Conservation (phyloP, 306 rosid species). For the Cicer arietinum region DNA sequence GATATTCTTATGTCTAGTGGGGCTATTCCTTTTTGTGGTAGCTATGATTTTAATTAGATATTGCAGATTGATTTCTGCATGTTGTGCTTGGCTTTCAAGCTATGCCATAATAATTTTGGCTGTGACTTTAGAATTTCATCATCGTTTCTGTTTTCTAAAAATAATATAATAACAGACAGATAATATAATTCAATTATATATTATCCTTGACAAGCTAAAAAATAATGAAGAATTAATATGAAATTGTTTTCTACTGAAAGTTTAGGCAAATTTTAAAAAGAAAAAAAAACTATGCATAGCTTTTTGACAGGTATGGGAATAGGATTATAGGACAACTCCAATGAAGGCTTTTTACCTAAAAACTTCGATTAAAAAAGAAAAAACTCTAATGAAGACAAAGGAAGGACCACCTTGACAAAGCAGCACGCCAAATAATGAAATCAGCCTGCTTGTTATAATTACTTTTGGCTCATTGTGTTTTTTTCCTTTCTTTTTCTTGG, state of each 20-base stretch:
- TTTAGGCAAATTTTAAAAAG: no score
- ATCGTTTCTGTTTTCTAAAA: neutral
- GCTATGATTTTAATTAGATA: slow-evolving; percentile 24
- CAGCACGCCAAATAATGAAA: neutral
- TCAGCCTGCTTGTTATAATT: slow-evolving; percentile 5
- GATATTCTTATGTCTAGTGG: slow-evolving; percentile 35
- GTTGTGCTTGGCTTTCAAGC: slow-evolving; percentile 70
- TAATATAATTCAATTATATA: no score
- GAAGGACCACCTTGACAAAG: neutral
- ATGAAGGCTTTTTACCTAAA: neutral
- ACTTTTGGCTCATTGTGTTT: neutral
- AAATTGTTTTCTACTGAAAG: no score
- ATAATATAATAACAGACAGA: neutral
- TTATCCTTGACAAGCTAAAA: neutral
- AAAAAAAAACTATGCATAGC: neutral
- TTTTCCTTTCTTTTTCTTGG: neutral
- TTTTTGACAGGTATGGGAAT: neutral
- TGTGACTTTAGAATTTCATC: neutral
- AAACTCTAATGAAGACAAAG: neutral
- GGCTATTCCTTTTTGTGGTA: slow-evolving; percentile 36
- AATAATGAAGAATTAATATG: no score
- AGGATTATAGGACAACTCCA: neutral
- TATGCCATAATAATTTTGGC: slow-evolving; percentile 42
- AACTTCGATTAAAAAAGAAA: neutral
- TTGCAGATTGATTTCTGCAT: slow-evolving; percentile 21